phyloP scores from a whole-genome alignment of 352 stramenopile genomes.

The Phytophthora uliginosa region DNA sequence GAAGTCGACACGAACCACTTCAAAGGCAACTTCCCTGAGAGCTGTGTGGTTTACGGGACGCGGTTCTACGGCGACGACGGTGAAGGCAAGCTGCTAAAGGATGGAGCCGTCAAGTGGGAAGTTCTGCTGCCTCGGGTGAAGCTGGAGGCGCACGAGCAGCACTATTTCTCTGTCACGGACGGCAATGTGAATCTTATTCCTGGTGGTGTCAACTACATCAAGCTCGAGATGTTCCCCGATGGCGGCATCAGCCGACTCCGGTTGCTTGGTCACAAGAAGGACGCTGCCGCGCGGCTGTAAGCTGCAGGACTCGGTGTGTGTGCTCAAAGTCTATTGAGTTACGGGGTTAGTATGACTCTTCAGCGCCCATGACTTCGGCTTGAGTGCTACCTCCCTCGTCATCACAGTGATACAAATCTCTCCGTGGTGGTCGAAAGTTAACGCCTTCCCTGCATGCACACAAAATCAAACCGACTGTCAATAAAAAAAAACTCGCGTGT shows the following conservation, averaged over 20 bases:
- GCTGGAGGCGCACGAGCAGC: constrained; percentile 88
- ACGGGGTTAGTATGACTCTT: constrained; percentile 44
- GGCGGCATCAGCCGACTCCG: constrained; percentile 94
- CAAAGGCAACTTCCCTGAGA: constrained; percentile 97
- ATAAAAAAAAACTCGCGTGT: neutral
- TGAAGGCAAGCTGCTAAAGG: constrained; percentile 47
- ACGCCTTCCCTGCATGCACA: constrained; percentile 43
- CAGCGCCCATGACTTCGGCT: constrained; percentile 19
- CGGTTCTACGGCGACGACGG: constrained; percentile 49
- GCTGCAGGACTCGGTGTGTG: neutral
- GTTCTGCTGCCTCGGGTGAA: constrained; percentile 89
- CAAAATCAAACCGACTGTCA: constrained; percentile 13
- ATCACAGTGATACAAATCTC: constrained; percentile 20
- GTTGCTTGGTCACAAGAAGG: constrained; percentile 81
- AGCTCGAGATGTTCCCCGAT: constrained; percentile 96
- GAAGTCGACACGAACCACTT: constrained; percentile 97
- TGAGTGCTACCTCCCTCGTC: constrained; percentile 8
- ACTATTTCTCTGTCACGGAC: constrained; percentile 80
- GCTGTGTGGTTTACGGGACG: constrained; percentile 80
- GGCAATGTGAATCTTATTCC: constrained; percentile 67
- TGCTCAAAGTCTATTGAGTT: neutral
- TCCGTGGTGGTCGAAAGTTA: constrained; percentile 46
- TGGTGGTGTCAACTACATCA: constrained; percentile 91
- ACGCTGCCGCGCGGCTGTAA: constrained; percentile 46
- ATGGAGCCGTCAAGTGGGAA: constrained; percentile 78